Conservation (phyloP, 2,329 filamentous ascomycete genomes). For the Pyrenochaeta sp. region DNA sequence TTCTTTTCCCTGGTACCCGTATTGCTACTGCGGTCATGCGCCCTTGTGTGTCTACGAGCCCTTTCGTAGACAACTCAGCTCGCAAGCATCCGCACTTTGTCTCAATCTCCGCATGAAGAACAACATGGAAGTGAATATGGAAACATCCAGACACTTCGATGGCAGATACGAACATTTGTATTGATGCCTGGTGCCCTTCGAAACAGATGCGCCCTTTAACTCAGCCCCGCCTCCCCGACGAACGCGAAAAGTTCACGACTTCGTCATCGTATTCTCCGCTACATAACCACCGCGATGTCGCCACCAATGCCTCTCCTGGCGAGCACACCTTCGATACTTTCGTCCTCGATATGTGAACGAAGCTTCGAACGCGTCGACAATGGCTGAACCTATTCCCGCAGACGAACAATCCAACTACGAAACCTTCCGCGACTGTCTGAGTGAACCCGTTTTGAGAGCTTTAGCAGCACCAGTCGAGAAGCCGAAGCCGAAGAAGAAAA, state of each 20-base stretch:
- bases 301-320: background rate
- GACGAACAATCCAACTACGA: conserved; percentile 66
- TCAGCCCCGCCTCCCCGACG: conserved; percentile 8
- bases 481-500: conserved; percentile 56
- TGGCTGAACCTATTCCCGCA: conserved; percentile 43
- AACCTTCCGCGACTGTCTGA: conserved; percentile 77
- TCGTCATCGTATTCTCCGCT: conserved; percentile 27
- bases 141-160: conserved; percentile 7
- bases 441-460: conserved; percentile 71
- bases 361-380: conserved; percentile 11
- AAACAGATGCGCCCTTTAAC: conserved; percentile 17
- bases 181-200: conserved; percentile 10
- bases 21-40: background rate
- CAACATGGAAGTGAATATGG: background rate
- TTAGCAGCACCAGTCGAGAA: conserved; percentile 58
- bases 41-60: background rate
- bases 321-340: background rate
- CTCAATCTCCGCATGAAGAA: background rate
- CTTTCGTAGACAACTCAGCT: background rate
- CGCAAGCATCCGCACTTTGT: background rate
- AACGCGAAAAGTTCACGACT: conserved; percentile 24
- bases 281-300: conserved; percentile 27
- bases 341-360: conserved; percentile 6
- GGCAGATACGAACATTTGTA: conserved; percentile 14
- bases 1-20: background rate